Base-by-base conservation (phyloP, 1,284 basidiomycete species). In the Cutaneotrichosporon mucoides region DNA sequence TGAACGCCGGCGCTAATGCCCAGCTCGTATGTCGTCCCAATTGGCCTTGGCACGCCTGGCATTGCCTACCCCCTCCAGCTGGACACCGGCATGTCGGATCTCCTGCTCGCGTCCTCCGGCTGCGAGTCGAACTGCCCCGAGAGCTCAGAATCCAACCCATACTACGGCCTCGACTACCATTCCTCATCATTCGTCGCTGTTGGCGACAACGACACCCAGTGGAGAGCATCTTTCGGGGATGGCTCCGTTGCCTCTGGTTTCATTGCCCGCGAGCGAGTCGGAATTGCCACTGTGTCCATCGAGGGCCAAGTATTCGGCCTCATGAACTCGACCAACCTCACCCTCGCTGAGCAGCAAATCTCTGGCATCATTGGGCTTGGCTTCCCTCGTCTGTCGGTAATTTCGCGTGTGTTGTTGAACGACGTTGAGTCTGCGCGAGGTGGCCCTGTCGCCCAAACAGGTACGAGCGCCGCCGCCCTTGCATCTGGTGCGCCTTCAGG, bases 341-440 rank as follows among this genome's bases (percentile, higher is more conserved):
- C 77, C 1, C 60, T 79, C 38, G 56, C 66, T 1, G 59, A 63
- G 3, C 73, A 79, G 60, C 69, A 72, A 24, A 72, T 78, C 15
- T 75, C 76, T 7, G 79, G 79, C 2, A 71, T 80, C 33, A 47
- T 79, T 5, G 79, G 79, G 4, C 59, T 80, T 1, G 79, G 78
- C 6, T 79, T 79, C 57, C 75, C 79, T 0, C 64, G 79, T 16
- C 57, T 73, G 44, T 73, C 73, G 33, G 50, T 56, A 0, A 16
- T 74, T 4, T 37, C 67, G 0, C 58, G 63, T 0, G 48, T 44
- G 34, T 44, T 68, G 6, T 55, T 72, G 15, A 40, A 56, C 38
- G 5, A 7, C 10, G 34, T 40, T 15, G 49, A 36, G 24, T 24
- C 24, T 24, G 24, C 24, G 24, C 24, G 24, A 24, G 24, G 24